Evolutionary conservation across 371 early-diverging fungal genomes (phyloP).

Genomic region (Synchytrium microbalum): DNA sequence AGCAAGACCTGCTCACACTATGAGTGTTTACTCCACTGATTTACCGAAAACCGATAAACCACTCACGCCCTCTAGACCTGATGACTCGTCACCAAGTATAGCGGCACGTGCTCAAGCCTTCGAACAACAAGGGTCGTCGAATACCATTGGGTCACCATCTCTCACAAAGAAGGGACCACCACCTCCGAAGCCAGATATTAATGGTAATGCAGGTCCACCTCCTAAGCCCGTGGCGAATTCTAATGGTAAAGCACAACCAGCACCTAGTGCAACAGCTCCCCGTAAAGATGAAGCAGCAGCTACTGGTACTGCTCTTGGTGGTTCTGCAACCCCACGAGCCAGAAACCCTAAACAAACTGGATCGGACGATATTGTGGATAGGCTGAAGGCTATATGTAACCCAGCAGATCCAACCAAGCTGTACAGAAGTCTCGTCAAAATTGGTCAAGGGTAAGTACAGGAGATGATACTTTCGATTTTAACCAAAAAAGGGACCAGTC

Average conservation of each 20-base stretch:
- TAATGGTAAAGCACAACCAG: background rate
- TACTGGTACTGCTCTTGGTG: constrained; percentile 1
- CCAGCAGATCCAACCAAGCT: constrained; percentile 45
- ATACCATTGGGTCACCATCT: constrained; percentile 7
- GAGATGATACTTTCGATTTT: too few relatives aligned
- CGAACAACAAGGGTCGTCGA: constrained; percentile 11
- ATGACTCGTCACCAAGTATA: constrained; percentile 10
- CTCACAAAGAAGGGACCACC: constrained; percentile 7
- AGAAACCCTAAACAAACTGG: constrained; percentile 16
- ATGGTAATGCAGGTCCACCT: constrained; percentile 1
- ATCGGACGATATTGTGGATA: constrained; percentile 69
- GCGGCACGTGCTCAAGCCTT: constrained; percentile 26
- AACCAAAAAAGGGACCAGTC: background rate
- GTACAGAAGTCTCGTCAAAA: constrained; percentile 26
- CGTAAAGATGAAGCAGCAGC: constrained; percentile 7
- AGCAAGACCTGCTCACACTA: constrained; percentile 39
- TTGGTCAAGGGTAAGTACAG: constrained; percentile 27
- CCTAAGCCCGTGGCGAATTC: background rate
- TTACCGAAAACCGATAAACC: constrained; percentile 13
- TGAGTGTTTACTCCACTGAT: constrained; percentile 38
- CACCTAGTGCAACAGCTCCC: background rate
- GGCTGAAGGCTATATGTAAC: constrained; percentile 78
- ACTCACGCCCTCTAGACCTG: background rate
- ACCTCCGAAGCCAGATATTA: constrained; percentile 10
- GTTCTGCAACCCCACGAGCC: background rate